These are phyloP conservation scores for Angophora floribunda DNA, from an alignment of 345 rosid species.

Conservation along the genomic window DNA sequence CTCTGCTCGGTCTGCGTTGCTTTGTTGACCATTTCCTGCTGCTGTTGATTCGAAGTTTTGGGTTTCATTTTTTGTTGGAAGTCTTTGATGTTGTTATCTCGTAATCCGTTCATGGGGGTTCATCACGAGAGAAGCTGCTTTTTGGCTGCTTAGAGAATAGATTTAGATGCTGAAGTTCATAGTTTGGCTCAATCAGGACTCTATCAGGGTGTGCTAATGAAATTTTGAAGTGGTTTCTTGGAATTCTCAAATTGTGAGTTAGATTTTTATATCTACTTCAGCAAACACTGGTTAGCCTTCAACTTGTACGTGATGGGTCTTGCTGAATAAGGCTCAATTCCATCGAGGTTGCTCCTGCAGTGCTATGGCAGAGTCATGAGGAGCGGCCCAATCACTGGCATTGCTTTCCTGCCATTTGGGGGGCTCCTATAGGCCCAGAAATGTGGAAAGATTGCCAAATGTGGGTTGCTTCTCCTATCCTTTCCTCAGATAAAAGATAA, in stretches of 20 bases:
- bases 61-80: background rate
- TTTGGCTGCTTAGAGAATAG: background rate
- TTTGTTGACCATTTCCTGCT: background rate
- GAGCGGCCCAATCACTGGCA: background rate
- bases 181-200: background rate
- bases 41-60: background rate
- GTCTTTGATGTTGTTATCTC: background rate
- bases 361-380: background rate
- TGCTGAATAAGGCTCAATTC: background rate
- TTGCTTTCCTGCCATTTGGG: background rate
- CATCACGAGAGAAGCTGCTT: background rate
- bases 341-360: background rate
- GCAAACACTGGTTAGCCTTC: background rate
- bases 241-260: background rate
- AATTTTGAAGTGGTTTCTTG: background rate
- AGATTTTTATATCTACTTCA: background rate
- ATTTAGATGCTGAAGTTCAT: background rate
- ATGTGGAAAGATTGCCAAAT: background rate
- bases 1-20: background rate
- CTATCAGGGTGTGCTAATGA: background rate
- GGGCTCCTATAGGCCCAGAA: background rate
- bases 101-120: background rate
- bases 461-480: background rate
- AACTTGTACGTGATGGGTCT: background rate
- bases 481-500: background rate